Base-by-base conservation (phyloP, 352 stramenopile genomes). In the Phytopythium oedochilum region DNA sequence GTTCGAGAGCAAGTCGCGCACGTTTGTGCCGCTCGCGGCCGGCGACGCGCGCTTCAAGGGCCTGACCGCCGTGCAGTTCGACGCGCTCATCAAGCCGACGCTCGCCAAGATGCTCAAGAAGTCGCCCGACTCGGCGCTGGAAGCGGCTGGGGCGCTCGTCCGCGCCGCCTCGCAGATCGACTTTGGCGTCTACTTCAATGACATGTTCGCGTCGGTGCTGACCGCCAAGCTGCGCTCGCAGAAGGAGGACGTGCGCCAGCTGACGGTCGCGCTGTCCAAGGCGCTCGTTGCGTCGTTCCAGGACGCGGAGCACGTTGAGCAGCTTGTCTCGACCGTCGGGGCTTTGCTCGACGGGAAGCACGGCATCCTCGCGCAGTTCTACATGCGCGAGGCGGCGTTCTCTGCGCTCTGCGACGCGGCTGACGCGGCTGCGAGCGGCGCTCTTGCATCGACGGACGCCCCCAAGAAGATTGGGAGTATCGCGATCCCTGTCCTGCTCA, bases 361-460 rank as follows among this genome's bases (percentile, higher is more conserved):
- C 47, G 86, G 86, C 28, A 71, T 96, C 32, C 62, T 96, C 31
- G 86, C 86, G n/a, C 86, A 96, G 60, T 96, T 94, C 42, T 96
- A 94, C 62, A 81, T 89, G 66, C 82, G 86, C 35, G 80, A 93
- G 51, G 79, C 79, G 3, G 76, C 68, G 31, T 94, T 82, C 31
- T 66, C 64, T n/a, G 79, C 87, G 45, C 63, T 96, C 2, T 72
- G 68, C 5, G 63, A 88, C n/a, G 69, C 83, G 1, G 76, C 72
- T 0, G 76, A 87, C n/a, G 55, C 44, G 3, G 53, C 61, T 2
- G 58, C 63, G 0, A 65, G 35, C 17, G 55, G 53, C 0, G 68
- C 70, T 3, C 60, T 83, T 5, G 65, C 73, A 35, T 55, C 59
- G 18, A 64, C 60, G 1, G 63, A 73, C 45, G 57, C 62, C 15